Percentiles rank a stretch among this genome's conserved stretches.
These are phyloP conservation scores for Calvatia gigantea DNA, from an alignment of 768 basidiomycete genomes.

Conservation along the genomic window DNA sequence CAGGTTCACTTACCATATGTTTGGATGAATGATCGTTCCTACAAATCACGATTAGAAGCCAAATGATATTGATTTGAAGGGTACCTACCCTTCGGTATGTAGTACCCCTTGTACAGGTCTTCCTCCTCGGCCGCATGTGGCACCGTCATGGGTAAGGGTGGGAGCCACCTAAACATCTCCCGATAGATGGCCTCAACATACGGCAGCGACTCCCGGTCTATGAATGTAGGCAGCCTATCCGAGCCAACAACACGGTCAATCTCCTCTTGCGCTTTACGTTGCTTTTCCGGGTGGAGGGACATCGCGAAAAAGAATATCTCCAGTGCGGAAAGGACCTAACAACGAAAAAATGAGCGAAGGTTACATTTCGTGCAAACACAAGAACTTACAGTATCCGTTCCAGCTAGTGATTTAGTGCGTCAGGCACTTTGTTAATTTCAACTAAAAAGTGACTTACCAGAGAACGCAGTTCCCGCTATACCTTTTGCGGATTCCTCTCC, in stretches of 20 bases:
- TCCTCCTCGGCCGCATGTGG: constrained; percentile 21
- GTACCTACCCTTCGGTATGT: constrained; percentile 16
- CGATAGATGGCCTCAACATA: constrained; percentile 18
- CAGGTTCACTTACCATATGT: not conserved
- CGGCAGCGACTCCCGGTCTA: constrained; percentile 21
- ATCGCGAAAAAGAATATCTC: constrained; percentile 25
- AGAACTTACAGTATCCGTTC: constrained; percentile 16
- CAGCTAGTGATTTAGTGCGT: constrained; percentile 6
- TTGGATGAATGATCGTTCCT: constrained; percentile 7
- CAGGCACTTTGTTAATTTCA: too few relatives aligned
- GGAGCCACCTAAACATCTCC: constrained; percentile 15
- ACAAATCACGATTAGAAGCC: not conserved
- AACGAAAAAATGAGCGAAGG: not conserved
- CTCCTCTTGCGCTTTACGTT: constrained; percentile 27
- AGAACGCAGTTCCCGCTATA: constrained; percentile 12
- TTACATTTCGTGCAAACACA: not conserved
- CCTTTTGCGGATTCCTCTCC: constrained; percentile 9
- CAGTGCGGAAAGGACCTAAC: constrained; percentile 16
- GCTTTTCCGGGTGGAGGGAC: constrained; percentile 25
- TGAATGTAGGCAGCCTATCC: constrained; percentile 23
- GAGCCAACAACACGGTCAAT: constrained; percentile 25
- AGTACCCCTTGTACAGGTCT: constrained; percentile 22
- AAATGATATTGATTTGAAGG: not conserved
- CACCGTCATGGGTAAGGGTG: constrained; percentile 16
- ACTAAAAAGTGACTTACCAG: constrained; percentile 6